Base-by-base conservation (phyloP, 2,329 filamentous ascomycete species). In the Colletotrichum sp. region DNA sequence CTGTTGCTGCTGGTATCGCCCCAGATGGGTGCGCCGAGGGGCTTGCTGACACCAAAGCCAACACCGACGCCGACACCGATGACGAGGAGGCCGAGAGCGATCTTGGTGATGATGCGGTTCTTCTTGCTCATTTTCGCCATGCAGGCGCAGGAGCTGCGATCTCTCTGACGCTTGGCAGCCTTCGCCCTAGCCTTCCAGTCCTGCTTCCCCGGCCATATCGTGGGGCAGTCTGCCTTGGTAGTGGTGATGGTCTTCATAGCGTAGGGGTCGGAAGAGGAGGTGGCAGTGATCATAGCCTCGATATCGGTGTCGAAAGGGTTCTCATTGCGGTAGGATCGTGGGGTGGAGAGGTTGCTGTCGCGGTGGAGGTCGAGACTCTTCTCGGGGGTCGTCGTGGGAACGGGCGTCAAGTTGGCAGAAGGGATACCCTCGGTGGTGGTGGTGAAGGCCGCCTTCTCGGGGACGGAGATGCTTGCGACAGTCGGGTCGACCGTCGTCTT, bases 111-210 rank as follows among this genome's bases (percentile, higher is more conserved):
- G 77, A 92, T 87, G 49, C 88, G 87, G 78, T 89, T 91, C 64
- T 89, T 88, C 79, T 87, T 88, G 85, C 87, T 90, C 68, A 92
- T 86, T 36, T 83, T 82, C 60, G 89, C 88, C 83, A 93, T 85
- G 77, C 87, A 90, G 71, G 87, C 87, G 82, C 90, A 92, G 71
- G 85, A 87, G 71, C 86, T 85, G 65, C 83, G 82, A 67, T 87
- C 84, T 76, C 44, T 52, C n/a, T 52, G 44, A 21, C 87, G 89
- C 85, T 91, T 91, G 75, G 89, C 89, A 13, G 86, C 88, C 83
- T 89, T 90, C 76, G 90, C 90, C 85, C 91, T 91, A 76, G 88
- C 86, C 82, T 89, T 90, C 90, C 91, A 92, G 80, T 92, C 88
- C 28, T 89, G 87, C 80, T 91, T 88, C 72, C 89, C 89, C 7